These are phyloP conservation scores for Komagataella kurtzmanii DNA, from an alignment of 805 yeast genomes.

Conservation along the genomic window DNA sequence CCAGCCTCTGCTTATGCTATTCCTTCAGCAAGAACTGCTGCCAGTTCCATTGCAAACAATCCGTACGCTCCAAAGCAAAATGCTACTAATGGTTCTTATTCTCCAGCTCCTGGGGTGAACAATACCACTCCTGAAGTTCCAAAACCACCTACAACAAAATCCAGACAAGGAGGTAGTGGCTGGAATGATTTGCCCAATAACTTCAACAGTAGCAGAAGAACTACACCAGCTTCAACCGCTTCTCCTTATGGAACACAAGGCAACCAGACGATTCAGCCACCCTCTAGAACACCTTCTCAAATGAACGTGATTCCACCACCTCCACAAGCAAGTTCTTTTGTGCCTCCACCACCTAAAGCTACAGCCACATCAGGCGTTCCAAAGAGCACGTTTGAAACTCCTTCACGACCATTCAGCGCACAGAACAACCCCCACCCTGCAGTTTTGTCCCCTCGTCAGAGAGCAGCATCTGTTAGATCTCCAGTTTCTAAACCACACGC, in stretches of 20 bases:
- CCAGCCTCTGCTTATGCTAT: background rate
- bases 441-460: background rate
- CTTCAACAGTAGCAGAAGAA: background rate
- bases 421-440: background rate
- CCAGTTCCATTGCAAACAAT: slow-evolving; percentile 6
- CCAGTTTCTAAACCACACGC: slow-evolving; percentile 6
- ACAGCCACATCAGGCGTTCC: slow-evolving; percentile 4
- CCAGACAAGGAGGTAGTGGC: background rate
- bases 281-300: slow-evolving; percentile 6
- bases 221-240: background rate
- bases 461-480: background rate
- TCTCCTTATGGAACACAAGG: background rate
- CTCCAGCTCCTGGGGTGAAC: background rate
- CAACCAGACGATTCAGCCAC: background rate
- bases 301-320: slow-evolving; percentile 12
- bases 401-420: background rate
- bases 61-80: slow-evolving; percentile 23
- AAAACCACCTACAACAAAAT: background rate
- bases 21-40: background rate
- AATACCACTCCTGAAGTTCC: background rate
- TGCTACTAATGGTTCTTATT: slow-evolving; percentile 4
- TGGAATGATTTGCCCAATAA: background rate
- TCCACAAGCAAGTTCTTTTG: slow-evolving; percentile 16
- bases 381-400: background rate
- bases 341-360: slow-evolving; percentile 21